phyloP scores from a whole-genome alignment of 2,329 filamentous ascomycete genomes.

The Talaromyces sp. region DNA sequence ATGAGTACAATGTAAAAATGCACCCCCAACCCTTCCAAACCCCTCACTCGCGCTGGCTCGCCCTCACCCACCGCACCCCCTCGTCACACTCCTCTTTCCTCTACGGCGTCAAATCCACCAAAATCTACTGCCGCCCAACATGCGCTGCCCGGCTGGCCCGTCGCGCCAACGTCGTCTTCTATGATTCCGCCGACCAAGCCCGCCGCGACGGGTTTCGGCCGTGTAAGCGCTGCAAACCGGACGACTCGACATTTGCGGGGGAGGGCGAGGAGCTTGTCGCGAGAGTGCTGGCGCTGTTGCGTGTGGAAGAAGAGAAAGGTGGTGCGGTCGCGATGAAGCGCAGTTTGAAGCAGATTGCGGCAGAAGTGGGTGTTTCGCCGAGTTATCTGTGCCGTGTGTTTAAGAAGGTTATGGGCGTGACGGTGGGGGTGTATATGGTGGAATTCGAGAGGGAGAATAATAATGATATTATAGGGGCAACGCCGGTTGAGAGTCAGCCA shows the following conservation, averaged over 20 bases:
- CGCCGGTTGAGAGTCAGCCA: neutral
- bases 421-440: slow-evolving; percentile 33
- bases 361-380: slow-evolving; percentile 44
- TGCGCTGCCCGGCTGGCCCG: slow-evolving; percentile 53
- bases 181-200: slow-evolving; percentile 43
- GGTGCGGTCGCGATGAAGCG: slow-evolving; percentile 20
- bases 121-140: slow-evolving; percentile 53
- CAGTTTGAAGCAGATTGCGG: slow-evolving; percentile 42
- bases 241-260: slow-evolving; percentile 27
- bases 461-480: neutral
- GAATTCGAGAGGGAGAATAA: neutral
- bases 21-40: neutral
- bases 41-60: slow-evolving; percentile 32
- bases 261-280: slow-evolving; percentile 28
- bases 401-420: slow-evolving; percentile 47
- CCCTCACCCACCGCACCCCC: slow-evolving; percentile 41
- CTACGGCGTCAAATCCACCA: slow-evolving; percentile 52
- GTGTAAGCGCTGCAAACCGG: slow-evolving; percentile 53
- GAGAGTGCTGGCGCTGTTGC: slow-evolving; percentile 22
- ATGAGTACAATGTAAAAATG: neutral
- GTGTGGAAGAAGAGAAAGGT: slow-evolving; percentile 13
- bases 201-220: slow-evolving; percentile 48
- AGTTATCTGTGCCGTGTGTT: slow-evolving; percentile 54
- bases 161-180: slow-evolving; percentile 52
- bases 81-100: slow-evolving; percentile 45